phyloP scores from a whole-genome alignment of 2,329 filamentous ascomycete species.

The Thermomyces lanuginosus region DNA sequence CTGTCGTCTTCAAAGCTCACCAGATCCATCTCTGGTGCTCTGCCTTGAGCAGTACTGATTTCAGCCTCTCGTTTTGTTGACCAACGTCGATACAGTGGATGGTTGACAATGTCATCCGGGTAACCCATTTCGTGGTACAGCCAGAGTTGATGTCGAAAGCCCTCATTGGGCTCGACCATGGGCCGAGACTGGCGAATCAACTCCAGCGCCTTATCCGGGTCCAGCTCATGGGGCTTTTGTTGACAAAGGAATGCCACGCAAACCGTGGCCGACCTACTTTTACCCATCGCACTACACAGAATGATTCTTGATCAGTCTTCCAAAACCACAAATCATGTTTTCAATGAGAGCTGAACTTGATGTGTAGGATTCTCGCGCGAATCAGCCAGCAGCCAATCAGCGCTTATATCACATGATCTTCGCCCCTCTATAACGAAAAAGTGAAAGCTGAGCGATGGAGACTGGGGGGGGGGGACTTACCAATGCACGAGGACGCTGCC shows the following conservation, averaged over 20 bases:
- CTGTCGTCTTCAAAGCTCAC: constrained; percentile 51
- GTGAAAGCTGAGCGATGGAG: neutral
- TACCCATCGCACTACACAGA: constrained; percentile 73
- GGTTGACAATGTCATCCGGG: constrained; percentile 49
- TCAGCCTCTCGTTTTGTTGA: constrained; percentile 50
- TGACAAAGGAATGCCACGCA: constrained; percentile 59
- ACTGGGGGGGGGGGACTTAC: constrained; percentile 33
- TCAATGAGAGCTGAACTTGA: too few relatives aligned
- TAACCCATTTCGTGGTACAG: constrained; percentile 80
- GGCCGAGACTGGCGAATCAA: constrained; percentile 54
- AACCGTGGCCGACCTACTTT: constrained; percentile 76
- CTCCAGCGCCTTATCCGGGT: constrained; percentile 48
- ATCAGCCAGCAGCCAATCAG: too few relatives aligned
- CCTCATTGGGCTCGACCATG: constrained; percentile 74
- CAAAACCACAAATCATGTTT: too few relatives aligned
- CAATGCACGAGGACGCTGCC: constrained; percentile 52
- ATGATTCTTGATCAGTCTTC: too few relatives aligned
- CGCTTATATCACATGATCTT: too few relatives aligned
- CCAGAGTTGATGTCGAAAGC: constrained; percentile 77
- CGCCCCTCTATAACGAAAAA: too few relatives aligned
- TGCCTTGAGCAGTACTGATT: constrained; percentile 52
- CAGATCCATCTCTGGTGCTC: constrained; percentile 58
- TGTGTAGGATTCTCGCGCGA: too few relatives aligned
- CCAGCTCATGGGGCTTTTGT: constrained; percentile 37
- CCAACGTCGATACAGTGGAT: constrained; percentile 70